Conservation (phyloP, 306 rosid species). For the Cicer chorassanicum region DNA sequence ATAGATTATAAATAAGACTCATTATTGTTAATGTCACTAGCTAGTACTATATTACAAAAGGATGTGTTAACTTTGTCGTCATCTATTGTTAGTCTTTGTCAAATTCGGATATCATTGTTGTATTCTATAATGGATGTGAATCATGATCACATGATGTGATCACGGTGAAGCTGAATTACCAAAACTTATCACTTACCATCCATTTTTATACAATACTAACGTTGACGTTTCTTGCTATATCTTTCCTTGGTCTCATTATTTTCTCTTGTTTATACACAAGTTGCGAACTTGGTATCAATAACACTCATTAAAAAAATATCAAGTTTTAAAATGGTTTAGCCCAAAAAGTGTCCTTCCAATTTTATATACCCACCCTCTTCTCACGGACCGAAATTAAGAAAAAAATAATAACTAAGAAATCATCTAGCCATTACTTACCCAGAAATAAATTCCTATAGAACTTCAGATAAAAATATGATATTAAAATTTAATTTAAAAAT, state of each 20-base stretch:
- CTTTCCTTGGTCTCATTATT: background rate
- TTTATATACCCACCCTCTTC: background rate
- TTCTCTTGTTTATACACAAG: background rate
- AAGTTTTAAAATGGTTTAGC: background rate
- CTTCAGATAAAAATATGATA: background rate
- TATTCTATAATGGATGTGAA: background rate
- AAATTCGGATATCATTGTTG: background rate
- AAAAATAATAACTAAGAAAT: background rate
- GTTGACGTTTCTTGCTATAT: background rate
- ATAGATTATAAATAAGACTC: conserved; percentile 7
- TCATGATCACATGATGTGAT: no score
- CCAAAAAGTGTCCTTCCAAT: background rate
- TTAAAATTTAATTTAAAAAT: no score
- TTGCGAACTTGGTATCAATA: background rate
- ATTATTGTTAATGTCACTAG: background rate
- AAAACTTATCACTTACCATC: background rate
- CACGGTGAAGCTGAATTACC: background rate
- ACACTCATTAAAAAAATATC: background rate
- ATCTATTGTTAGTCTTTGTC: background rate
- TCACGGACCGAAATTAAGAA: background rate
- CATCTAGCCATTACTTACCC: background rate
- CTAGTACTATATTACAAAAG: no score
- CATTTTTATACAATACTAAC: background rate
- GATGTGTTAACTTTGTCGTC: background rate
- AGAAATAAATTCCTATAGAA: background rate